Base-by-base conservation (phyloP, 1,139 yeast species). In the Taiozyma sp. region DNA sequence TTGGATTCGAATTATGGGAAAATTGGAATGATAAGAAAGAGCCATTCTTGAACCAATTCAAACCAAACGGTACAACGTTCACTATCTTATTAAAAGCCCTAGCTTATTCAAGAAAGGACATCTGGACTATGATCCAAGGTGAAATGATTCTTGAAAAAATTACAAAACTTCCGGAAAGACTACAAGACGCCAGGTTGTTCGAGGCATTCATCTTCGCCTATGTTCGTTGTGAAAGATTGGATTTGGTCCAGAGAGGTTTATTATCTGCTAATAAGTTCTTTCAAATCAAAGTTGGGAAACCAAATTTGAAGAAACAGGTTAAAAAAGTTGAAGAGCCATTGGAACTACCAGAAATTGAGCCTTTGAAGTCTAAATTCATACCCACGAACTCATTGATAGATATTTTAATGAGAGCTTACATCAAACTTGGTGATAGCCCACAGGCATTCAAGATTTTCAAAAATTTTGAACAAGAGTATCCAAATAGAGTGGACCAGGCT, bases 51-150 rank as follows among this genome's bases (percentile, higher is more conserved):
- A 45, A 49, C 14, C 22, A 46, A 7, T 50, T 67, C 11, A 59
- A 50, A 47, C 69, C 70, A 13, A 68, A 68, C 52, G 48, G 56
- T 1, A 59, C 58, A 41, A 68, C 72, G 0, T 68, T 63, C 46
- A 68, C 74, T 1, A 70, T 69, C 48, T 43, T 68, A 24, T 61
- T 70, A 29, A 56, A 64, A 42, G 62, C 58, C 16, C 47, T 70
- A 10, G 53, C 54, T 9, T 51, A 53, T 21, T 48, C 51, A 3
- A 30, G 46, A 8, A 50, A 49, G 46, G 55, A 53, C 45, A 34
- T 46, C 2, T 50, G 50, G 49, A 50, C 53, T 7, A 37, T 48
- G 41, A 43, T 44, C 7, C 47, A 49, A 10, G 47, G 53, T 13
- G 56, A 54, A 14, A 32, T 39, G 6, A 51, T 59, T 5, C 47